Evolutionary conservation across 2,329 filamentous ascomycete species (phyloP).

Genomic region (Diplodia corticola): DNA sequence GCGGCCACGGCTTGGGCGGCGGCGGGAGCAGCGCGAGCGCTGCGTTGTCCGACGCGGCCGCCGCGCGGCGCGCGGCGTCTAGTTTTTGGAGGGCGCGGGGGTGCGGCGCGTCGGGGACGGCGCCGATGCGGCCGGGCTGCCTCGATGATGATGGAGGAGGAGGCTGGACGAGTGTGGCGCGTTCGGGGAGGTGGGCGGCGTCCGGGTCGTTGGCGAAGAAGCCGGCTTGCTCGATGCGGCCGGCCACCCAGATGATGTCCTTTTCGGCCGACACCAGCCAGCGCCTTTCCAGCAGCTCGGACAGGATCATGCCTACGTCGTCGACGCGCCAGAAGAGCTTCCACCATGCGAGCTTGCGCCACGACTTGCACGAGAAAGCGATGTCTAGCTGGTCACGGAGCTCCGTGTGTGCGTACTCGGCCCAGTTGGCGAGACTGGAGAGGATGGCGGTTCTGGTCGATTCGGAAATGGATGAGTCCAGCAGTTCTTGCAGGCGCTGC

Average conservation of each 20-base stretch:
- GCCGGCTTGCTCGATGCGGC: constrained; percentile 68
- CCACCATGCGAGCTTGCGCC: constrained; percentile 87
- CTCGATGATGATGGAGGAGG: not conserved
- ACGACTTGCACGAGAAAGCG: constrained; percentile 73
- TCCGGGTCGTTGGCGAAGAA: constrained; percentile 36
- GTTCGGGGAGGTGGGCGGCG: constrained; percentile 1
- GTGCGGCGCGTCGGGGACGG: constrained; percentile 3
- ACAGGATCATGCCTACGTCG: constrained; percentile 80
- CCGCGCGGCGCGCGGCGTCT: not conserved
- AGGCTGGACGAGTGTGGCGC: not conserved
- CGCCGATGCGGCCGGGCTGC: not conserved
- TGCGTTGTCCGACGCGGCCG: not conserved
- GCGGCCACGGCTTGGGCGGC: constrained; percentile 62
- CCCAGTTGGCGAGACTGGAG: constrained; percentile 67
- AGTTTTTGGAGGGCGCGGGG: not conserved
- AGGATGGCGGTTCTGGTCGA: constrained; percentile 55
- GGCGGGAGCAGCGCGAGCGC: constrained; percentile 20
- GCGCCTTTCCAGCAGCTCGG: constrained; percentile 71
- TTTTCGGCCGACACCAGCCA: constrained; percentile 81
- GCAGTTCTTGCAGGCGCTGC: constrained; percentile 37
- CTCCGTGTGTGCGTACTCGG: constrained; percentile 78
- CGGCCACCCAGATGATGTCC: constrained; percentile 78
- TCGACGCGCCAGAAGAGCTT: constrained; percentile 94
- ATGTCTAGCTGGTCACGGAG: constrained; percentile 76
- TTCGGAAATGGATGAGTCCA: constrained; percentile 43